These are phyloP conservation scores for Globisporangium heterothallicum DNA, from an alignment of 352 stramenopile species.

Conservation along the genomic window DNA sequence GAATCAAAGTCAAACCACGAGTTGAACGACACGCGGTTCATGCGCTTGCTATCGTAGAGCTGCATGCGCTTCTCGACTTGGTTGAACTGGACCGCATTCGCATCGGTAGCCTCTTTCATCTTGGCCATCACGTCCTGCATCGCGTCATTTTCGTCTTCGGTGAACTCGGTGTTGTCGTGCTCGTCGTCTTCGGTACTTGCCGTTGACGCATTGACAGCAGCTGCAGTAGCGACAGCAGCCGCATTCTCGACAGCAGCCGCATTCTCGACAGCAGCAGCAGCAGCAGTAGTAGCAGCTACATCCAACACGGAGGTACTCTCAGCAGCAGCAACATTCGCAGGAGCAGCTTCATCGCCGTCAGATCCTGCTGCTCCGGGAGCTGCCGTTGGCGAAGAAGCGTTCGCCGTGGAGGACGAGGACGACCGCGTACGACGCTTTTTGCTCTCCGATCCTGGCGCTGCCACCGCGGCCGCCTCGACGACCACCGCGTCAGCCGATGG, in stretches of 20 bases:
- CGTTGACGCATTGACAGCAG: slow-evolving; percentile 14
- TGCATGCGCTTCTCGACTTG: slow-evolving; percentile 35
- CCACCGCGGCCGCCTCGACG: slow-evolving; percentile 18
- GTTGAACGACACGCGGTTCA: slow-evolving; percentile 80
- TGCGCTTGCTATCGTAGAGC: slow-evolving; percentile 77
- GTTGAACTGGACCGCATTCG: slow-evolving; percentile 31
- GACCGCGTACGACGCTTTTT: slow-evolving; percentile 32
- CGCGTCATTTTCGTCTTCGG: slow-evolving; percentile 47
- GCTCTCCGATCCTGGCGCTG: slow-evolving; percentile 14
- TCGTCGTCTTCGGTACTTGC: slow-evolving; percentile 24
- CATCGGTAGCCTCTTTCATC: slow-evolving; percentile 43
- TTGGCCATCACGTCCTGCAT: slow-evolving; percentile 64
- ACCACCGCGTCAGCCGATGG: slow-evolving; percentile 8
- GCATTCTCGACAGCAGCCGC: neutral
- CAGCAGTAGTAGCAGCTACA: neutral
- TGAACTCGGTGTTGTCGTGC: slow-evolving; percentile 37
- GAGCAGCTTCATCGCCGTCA: neutral
- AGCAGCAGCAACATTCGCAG: neutral
- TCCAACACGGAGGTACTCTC: neutral
- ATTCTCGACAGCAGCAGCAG: neutral
- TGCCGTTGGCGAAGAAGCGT: neutral
- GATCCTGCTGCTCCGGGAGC: neutral
- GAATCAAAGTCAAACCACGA: slow-evolving; percentile 85
- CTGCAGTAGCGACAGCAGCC: neutral
- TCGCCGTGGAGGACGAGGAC: neutral